Evolutionary conservation across 306 rosid species (phyloP).

Genomic region (Rosa lucieae): DNA sequence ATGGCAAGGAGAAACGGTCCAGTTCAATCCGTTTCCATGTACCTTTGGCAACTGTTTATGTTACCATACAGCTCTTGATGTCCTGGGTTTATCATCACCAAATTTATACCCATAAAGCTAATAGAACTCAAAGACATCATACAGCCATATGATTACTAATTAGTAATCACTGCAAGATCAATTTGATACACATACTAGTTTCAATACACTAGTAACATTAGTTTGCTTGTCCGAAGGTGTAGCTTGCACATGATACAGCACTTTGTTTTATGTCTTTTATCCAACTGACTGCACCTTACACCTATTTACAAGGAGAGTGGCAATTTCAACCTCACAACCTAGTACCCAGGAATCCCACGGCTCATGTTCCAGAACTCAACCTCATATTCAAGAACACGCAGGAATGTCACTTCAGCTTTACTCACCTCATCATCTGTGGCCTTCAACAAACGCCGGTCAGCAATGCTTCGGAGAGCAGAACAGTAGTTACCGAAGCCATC

Average conservation of each 20-base stretch:
- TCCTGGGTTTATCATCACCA: background rate
- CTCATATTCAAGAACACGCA: slow-evolving; percentile 61
- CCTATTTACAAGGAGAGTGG: background rate
- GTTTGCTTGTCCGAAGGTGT: background rate
- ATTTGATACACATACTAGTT: background rate
- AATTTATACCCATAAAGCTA: background rate
- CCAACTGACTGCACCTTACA: background rate
- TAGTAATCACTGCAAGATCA: background rate
- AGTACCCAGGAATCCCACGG: slow-evolving; percentile 30
- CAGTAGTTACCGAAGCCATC: slow-evolving; percentile 71
- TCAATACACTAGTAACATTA: background rate
- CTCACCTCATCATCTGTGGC: slow-evolving; percentile 42
- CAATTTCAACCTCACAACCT: background rate
- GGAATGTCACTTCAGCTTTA: slow-evolving; percentile 51
- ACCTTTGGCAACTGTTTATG: too few species aligned
- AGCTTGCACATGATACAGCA: background rate
- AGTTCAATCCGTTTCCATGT: too few species aligned
- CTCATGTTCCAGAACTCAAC: slow-evolving; percentile 87
- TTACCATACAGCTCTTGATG: background rate
- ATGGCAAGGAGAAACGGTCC: too few species aligned
- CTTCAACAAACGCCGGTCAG: slow-evolving; percentile 42
- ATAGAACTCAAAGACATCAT: background rate
- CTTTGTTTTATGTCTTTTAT: background rate
- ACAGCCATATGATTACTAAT: background rate
- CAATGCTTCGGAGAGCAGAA: slow-evolving; percentile 46